Conservation (phyloP, 192 early-diverging fungal genomes). For the Coemansia sp. region DNA sequence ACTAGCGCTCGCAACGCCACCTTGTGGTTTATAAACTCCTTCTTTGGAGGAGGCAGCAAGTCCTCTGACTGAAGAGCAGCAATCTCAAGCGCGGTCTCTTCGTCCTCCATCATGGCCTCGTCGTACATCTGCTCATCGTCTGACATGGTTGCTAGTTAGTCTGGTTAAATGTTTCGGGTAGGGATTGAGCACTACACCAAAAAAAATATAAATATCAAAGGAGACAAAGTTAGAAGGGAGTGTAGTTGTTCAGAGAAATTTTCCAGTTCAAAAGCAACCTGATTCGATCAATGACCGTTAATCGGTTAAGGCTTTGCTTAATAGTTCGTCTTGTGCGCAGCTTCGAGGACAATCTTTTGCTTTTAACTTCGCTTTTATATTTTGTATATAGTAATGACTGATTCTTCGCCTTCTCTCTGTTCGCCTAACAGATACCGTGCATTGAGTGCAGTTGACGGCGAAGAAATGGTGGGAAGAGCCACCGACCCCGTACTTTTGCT, state of each 20-base stretch:
- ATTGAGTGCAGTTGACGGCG: not conserved
- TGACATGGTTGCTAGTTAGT: conserved; percentile 12
- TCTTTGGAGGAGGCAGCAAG: conserved; percentile 21
- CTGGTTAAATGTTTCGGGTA: not conserved
- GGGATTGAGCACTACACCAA: not conserved
- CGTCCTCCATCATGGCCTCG: conserved; percentile 40
- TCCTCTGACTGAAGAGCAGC: conserved; percentile 39
- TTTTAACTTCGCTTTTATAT: not conserved
- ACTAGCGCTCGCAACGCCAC: conserved; percentile 60
- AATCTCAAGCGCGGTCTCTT: conserved; percentile 53
- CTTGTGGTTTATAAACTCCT: conserved; percentile 44
- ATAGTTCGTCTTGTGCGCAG: not conserved
- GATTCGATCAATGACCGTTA: not conserved
- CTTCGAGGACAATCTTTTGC: not conserved
- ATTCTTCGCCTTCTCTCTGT: not conserved
- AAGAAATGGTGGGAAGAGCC: not conserved
- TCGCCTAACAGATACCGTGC: not conserved
- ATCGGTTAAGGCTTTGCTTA: not conserved
- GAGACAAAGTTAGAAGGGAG: not conserved
- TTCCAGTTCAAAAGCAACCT: not conserved
- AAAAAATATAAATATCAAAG: not conserved
- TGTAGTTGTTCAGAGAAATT: not conserved
- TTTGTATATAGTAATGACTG: not conserved
- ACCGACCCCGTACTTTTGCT: not conserved
- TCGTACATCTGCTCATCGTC: conserved; percentile 25